Evolutionary conservation across 352 stramenopile species (phyloP).

Genomic region (Phytophthora pini): DNA sequence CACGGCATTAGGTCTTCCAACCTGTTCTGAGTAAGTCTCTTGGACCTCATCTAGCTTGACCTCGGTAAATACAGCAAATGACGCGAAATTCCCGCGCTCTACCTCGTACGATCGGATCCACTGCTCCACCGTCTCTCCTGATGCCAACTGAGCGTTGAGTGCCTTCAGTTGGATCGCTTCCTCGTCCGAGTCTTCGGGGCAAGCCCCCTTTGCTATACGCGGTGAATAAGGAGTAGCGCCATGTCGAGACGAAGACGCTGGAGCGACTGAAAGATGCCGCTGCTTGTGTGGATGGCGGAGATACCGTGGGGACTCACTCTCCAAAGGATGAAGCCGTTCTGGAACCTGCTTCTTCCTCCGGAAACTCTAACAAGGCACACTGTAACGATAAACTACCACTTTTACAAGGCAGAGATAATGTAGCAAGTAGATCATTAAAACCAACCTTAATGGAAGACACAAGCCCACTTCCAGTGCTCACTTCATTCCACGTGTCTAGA

Average conservation of each 20-base stretch:
- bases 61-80: conserved; percentile 81
- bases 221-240: conserved; percentile 12
- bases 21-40: conserved; percentile 50
- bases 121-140: conserved; percentile 51
- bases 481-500: conserved; percentile 14
- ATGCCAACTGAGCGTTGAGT: conserved; percentile 48
- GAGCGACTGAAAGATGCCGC: conserved; percentile 25
- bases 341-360: conserved; percentile 59
- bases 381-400: not conserved
- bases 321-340: conserved; percentile 53
- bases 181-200: conserved; percentile 28
- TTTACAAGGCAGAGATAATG: not conserved
- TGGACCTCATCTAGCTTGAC: conserved; percentile 83
- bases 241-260: conserved; percentile 16
- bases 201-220: conserved; percentile 6
- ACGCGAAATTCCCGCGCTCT: conserved; percentile 71
- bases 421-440: not conserved
- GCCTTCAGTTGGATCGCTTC: conserved; percentile 51
- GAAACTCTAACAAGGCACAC: conserved; percentile 39
- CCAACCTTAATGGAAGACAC: conserved; percentile 30
- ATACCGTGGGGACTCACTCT: conserved; percentile 26
- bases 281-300: conserved; percentile 20
- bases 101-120: conserved; percentile 80
- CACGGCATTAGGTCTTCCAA: conserved; percentile 69
- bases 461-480: conserved; percentile 20